phyloP scores from a whole-genome alignment of 176 grass and related monocot genomes.

The Raddia distichophylla region DNA sequence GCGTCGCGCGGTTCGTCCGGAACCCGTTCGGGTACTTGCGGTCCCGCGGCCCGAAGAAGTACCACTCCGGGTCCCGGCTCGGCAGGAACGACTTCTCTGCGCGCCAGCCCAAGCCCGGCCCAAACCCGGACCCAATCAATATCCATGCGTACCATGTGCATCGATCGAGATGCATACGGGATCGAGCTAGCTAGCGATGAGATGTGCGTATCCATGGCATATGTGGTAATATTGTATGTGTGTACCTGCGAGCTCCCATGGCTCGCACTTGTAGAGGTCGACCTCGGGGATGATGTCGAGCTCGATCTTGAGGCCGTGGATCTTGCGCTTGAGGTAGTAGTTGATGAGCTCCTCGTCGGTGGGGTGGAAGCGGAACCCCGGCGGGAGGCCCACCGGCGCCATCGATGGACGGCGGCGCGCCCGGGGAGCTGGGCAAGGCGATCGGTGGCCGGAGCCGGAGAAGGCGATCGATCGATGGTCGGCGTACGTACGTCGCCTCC shows the following conservation, averaged over 20 bases:
- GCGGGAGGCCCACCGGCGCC: conserved; percentile 94
- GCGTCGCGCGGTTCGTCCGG: conserved; percentile 89
- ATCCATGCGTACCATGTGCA: too few species aligned
- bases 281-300: conserved; percentile 99
- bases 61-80: conserved; percentile 98
- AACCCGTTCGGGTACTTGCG: conserved; percentile 92
- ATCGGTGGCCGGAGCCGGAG: not conserved
- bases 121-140: too few species aligned
- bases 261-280: conserved; percentile 98
- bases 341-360: conserved; percentile 96
- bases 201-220: too few species aligned
- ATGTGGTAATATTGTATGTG: too few species aligned
- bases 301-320: conserved; percentile 91
- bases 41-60: conserved; percentile 93
- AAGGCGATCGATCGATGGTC: not conserved
- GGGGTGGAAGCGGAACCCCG: conserved; percentile 94
- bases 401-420: conserved; percentile 47
- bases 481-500: not conserved
- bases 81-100: conserved; percentile 97
- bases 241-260: conserved; percentile 92
- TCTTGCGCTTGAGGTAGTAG: conserved; percentile 99
- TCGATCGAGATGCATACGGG: too few species aligned
- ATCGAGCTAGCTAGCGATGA: too few species aligned
- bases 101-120: too few species aligned
- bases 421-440: not conserved